These are phyloP conservation scores for Chlamydomonas eustigma DNA, from an alignment of 139 green algal genomes.

Conservation along the genomic window DNA sequence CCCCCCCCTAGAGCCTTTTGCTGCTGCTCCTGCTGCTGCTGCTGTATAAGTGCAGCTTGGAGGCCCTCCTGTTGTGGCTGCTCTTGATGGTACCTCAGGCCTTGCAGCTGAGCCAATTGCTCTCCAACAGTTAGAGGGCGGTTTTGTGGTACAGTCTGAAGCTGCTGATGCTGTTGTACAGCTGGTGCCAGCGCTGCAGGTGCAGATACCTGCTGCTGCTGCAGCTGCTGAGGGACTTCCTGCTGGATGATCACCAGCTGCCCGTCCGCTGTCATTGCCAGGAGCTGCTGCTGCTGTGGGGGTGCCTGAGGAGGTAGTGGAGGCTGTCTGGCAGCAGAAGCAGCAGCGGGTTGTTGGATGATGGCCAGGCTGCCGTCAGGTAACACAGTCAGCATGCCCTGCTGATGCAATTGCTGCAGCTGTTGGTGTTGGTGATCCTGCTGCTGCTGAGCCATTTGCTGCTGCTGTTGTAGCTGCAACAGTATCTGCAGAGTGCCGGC, in stretches of 20 bases:
- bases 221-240: not conserved
- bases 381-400: not conserved
- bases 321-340: no score
- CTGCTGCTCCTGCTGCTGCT: not conserved
- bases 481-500: not conserved
- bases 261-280: not conserved
- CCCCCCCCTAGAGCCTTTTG: no score
- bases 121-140: no score
- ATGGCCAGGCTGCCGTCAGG: not conserved
- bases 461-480: not conserved
- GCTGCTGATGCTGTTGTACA: no score
- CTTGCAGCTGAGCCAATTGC: no score
- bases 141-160: no score
- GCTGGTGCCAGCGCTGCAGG: no score
- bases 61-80: not conserved
- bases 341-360: not conserved
- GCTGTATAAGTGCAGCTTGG: no score
- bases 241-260: slow-evolving; percentile 3
- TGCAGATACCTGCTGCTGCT: slow-evolving; percentile 3
- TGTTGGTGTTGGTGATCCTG: not conserved
- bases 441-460: not conserved
- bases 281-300: not conserved
- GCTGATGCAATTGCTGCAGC: not conserved
- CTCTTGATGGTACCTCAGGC: not conserved
- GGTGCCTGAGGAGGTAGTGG: not conserved